A percentile compares a stretch with the other conserved stretches of the same genome.
These are phyloP conservation scores for Podospora sp. DNA, from an alignment of 495 filamentous ascomycete genomes.

Conservation along the genomic window DNA sequence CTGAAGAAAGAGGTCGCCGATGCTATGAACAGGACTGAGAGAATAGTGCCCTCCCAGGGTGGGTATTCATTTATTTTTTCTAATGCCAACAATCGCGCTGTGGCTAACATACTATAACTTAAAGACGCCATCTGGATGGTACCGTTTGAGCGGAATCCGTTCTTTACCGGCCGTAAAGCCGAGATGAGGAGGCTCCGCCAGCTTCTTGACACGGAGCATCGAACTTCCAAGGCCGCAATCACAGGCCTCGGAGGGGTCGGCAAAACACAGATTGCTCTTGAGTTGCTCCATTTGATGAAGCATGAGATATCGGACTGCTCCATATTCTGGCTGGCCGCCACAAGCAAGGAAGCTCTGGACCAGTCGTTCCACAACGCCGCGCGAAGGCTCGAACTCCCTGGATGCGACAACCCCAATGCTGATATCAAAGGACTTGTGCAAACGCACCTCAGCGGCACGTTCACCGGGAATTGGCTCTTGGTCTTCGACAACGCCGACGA, in stretches of 20 bases:
- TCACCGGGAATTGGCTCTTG: conserved; percentile 50
- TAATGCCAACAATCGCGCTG: background rate
- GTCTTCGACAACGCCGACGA: conserved; percentile 59
- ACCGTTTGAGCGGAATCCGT: background rate
- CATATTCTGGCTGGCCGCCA: conserved; percentile 54
- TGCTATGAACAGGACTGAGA: background rate
- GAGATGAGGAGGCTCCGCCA: background rate
- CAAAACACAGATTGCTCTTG: conserved; percentile 60
- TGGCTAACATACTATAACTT: background rate
- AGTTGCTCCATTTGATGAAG: conserved; percentile 48
- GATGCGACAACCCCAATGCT: conserved; percentile 37
- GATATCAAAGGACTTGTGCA: conserved; percentile 43
- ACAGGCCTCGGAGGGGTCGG: conserved; percentile 52
- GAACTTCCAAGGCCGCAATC: conserved; percentile 33
- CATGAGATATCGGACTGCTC: conserved; percentile 38
- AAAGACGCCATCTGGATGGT: conserved; percentile 1
- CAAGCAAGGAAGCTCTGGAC: conserved; percentile 41
- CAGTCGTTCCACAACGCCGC: conserved; percentile 50
- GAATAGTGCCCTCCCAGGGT: background rate
- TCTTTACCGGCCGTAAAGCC: background rate
- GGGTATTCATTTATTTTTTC: background rate
- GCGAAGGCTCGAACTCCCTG: conserved; percentile 30
- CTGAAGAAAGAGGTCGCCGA: background rate
- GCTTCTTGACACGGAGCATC: background rate
- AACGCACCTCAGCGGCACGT: conserved; percentile 35